phyloP scores from a whole-genome alignment of 2,329 filamentous ascomycete genomes.

The Botrytis galanthina region DNA sequence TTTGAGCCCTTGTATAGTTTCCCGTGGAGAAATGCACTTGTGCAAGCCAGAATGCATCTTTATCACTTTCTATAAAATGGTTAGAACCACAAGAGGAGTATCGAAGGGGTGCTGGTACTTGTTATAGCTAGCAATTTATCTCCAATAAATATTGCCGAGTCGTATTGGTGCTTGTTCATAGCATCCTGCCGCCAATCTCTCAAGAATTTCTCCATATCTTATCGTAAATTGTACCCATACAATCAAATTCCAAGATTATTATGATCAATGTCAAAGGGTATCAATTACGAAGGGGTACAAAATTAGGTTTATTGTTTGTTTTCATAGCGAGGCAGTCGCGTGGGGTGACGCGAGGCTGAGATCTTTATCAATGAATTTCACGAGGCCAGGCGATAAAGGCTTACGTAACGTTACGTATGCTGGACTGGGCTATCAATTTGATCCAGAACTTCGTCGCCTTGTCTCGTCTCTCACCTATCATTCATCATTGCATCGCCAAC shows the following conservation, averaged over 20 bases:
- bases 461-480: not conserved
- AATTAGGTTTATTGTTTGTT: conserved; percentile 8
- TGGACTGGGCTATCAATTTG: not conserved
- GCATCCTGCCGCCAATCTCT: conserved; percentile 94
- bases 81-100: conserved; percentile 21
- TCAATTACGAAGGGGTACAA: not conserved
- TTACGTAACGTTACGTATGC: not conserved
- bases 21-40: conserved; percentile 95
- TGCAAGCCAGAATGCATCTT: conserved; percentile 96
- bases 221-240: not conserved
- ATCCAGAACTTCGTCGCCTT: conserved; percentile 6
- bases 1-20: conserved; percentile 89
- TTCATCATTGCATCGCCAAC: conserved; percentile 5
- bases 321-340: conserved; percentile 8
- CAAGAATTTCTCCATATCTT: conserved; percentile 85
- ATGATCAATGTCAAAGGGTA: not conserved
- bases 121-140: conserved; percentile 96
- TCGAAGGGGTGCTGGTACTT: conserved; percentile 52
- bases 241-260: not conserved
- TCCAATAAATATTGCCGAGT: conserved; percentile 93
- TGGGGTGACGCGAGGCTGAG: conserved; percentile 23
- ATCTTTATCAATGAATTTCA: not conserved
- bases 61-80: conserved; percentile 70
- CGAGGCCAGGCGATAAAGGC: not conserved
- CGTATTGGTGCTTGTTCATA: conserved; percentile 92